Evolutionary conservation across 2,329 filamentous ascomycete genomes (phyloP).

Genomic region (Apiospora sp.): DNA sequence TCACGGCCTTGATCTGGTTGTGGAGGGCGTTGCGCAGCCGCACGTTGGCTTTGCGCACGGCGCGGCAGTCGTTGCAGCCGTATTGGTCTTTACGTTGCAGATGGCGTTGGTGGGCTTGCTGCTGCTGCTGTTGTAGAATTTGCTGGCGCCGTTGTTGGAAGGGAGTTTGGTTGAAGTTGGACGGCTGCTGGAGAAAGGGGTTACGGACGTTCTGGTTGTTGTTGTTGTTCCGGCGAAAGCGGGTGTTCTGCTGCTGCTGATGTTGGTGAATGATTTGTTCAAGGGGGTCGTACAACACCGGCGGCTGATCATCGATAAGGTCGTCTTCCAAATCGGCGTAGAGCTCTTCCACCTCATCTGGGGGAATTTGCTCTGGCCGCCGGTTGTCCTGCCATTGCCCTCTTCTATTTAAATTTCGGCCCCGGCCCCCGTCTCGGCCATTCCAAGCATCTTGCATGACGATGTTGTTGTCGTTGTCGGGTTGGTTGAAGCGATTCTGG

Average conservation of each 20-base stretch:
- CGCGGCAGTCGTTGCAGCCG: conserved; percentile 39
- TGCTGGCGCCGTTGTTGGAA: not conserved
- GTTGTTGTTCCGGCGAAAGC: not conserved
- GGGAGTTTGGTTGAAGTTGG: not conserved
- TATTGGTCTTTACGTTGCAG: not conserved
- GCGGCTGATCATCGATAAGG: conserved; percentile 17
- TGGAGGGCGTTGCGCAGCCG: conserved; percentile 35
- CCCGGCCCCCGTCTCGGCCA: not conserved
- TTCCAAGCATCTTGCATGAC: not conserved
- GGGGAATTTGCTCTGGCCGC: not conserved
- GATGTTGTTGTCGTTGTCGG: not conserved
- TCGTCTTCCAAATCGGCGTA: not conserved
- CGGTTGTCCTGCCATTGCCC: not conserved
- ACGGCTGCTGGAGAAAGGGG: not conserved
- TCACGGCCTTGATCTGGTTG: conserved; percentile 23
- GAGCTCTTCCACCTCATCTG: not conserved
- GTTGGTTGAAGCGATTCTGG: not conserved
- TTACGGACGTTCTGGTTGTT: not conserved
- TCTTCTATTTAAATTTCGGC: not conserved
- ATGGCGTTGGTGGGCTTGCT: not conserved
- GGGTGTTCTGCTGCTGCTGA: not conserved
- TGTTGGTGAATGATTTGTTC: not conserved
- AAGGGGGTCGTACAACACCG: not conserved
- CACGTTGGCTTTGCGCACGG: conserved; percentile 39
- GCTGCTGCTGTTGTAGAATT: not conserved